A percentile compares a stretch with the other conserved stretches of the same genome.
phyloP scores from a whole-genome alignment of 169 alveolate genomes.

The Babesia divergens region DNA sequence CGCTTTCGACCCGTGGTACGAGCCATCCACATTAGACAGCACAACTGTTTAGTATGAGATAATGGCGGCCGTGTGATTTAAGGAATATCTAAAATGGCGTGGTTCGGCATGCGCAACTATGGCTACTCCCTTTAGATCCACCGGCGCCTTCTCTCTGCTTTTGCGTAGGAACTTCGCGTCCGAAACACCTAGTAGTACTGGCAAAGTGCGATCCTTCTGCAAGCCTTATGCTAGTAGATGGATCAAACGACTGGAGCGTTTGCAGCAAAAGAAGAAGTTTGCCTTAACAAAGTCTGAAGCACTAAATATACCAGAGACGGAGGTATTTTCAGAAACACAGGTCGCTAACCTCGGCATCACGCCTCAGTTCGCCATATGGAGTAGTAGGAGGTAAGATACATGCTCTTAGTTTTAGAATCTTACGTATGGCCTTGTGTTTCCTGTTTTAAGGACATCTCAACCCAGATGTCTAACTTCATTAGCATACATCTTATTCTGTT shows the following conservation, averaged over 20 bases:
- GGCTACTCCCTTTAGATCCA: constrained; percentile 5
- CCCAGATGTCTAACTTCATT: too few species aligned
- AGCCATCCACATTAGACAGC: too few species aligned
- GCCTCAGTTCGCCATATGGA: constrained; percentile 52
- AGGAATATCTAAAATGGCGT: constrained; percentile 1
- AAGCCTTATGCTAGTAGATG: constrained; percentile 59
- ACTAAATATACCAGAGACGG: constrained; percentile 53
- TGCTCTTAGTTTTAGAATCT: too few species aligned
- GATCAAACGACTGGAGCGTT: constrained; percentile 58
- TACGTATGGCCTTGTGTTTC: too few species aligned
- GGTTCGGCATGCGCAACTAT: neutral
- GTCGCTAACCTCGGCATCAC: constrained; percentile 16
- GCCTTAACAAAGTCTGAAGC: constrained; percentile 10
- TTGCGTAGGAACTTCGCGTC: constrained; percentile 9
- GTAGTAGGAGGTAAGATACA: constrained; percentile 41
- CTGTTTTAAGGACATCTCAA: too few species aligned
- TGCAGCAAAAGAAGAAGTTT: constrained; percentile 41
- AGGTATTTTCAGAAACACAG: constrained; percentile 38
- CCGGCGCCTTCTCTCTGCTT: constrained; percentile 14
- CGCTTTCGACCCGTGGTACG: too few species aligned
- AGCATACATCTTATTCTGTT: too few species aligned
- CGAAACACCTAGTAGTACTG: neutral
- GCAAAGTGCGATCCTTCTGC: constrained; percentile 14
- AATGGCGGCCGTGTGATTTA: too few species aligned
- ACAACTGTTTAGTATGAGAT: too few species aligned